Base-by-base conservation (phyloP, 1,139 yeast species). In the Casaregolazyma lundiana region DNA sequence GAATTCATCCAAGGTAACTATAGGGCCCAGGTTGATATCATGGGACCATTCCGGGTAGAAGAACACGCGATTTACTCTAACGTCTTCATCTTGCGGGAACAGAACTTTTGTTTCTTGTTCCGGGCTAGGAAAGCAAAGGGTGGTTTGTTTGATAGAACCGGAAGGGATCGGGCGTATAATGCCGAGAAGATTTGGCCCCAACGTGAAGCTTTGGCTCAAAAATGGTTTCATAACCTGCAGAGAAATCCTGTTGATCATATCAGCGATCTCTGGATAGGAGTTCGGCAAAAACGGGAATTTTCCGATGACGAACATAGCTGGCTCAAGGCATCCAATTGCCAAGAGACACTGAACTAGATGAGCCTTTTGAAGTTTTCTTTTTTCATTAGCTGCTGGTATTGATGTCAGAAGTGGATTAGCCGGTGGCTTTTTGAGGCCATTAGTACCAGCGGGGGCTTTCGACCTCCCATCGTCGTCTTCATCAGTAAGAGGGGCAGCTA, bases 401-500 rank as follows among this genome's bases (percentile, higher is more conserved):
- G 35, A 24, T 15, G 43, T 17, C 17, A 15, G 18, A 11, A 11
- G 17, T 2, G 32, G 8, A n/a, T 9, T 11, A n/a, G 29, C 17
- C 13, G 42, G 56, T 45, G 15, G 54, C 52, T 38, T 43, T 51
- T 42, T 40, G 55, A 35, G 42, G 19, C 49, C 47, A n/a, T 53
- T 48, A 15, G 44, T 39, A 20, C 46, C 41, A 8, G 37, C 22
- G 15, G 19, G 13, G 9, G 43, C 47, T 22, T 50, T 47, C 38
- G 52, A 22, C 42, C 47, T 34, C 51, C 45, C 35, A 39, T 35
- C 36, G 6, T 26, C 48, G 15, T 78, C 84, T 18, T 83, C 95
- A 43, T 81, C 83, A 4, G 75, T 72, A 41, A 90, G 69, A 0
- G 96, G 95, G 5, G 95, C 94, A 2, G 97, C 96, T 55, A 88